Percentiles rank a stretch among this genome's conserved stretches.
Conservation (phyloP, 1,284 basidiomycete genomes). For the Chalciporus sp. region DNA sequence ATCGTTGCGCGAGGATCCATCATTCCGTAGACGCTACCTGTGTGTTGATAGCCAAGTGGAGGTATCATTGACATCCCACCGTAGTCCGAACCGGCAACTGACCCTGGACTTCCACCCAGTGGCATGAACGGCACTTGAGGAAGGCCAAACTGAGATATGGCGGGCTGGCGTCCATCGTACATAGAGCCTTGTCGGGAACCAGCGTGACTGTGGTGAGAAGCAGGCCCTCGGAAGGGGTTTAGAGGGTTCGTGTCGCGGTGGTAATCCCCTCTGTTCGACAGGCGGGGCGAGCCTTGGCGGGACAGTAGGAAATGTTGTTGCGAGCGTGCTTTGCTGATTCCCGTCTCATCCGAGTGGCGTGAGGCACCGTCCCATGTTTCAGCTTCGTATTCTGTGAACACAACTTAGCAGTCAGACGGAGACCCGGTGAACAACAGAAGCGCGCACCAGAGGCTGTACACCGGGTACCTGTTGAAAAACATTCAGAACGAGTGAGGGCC, state of each 20-base stretch:
- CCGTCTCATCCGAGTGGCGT: slow-evolving; percentile 76
- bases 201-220: slow-evolving; percentile 52
- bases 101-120: slow-evolving; percentile 63
- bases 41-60: slow-evolving; percentile 60
- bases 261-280: slow-evolving; percentile 76
- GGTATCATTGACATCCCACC: slow-evolving; percentile 60
- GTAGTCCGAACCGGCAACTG: slow-evolving; percentile 68
- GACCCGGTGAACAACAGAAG: slow-evolving; percentile 5
- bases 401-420: slow-evolving; percentile 8
- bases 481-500: slow-evolving; percentile 14
- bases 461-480: slow-evolving; percentile 74
- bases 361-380: slow-evolving; percentile 86
- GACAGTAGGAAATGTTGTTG: slow-evolving; percentile 50
- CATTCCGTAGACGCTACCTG: slow-evolving; percentile 71
- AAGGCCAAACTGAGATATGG: slow-evolving; percentile 52
- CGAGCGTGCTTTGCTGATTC: slow-evolving; percentile 60
- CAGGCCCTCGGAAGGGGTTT: slow-evolving; percentile 59
- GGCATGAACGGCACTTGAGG: slow-evolving; percentile 75
- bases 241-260: slow-evolving; percentile 82
- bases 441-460: slow-evolving; percentile 94
- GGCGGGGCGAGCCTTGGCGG: slow-evolving; percentile 59
- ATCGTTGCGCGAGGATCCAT: slow-evolving; percentile 59
- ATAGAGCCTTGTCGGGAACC: slow-evolving; percentile 56
- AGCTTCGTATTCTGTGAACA: slow-evolving; percentile 77
- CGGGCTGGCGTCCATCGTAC: slow-evolving; percentile 38